These are phyloP conservation scores for Trichoderma oligosporum DNA, from an alignment of 2,329 filamentous ascomycete genomes.

Conservation along the genomic window DNA sequence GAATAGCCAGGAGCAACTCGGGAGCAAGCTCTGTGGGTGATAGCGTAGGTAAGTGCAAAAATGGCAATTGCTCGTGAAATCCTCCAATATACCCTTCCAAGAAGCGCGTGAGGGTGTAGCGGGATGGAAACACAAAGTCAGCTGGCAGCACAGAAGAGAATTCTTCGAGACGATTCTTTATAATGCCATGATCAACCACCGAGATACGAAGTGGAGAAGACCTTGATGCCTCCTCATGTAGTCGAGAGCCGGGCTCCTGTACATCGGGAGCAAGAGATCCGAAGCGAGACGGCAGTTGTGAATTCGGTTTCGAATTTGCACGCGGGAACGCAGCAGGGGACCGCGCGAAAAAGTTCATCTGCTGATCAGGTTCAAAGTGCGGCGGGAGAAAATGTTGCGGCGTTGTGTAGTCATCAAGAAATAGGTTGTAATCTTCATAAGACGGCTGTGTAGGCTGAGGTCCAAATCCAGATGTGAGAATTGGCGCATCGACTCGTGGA, in stretches of 20 bases:
- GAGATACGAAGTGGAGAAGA: constrained; percentile 47
- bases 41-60: constrained; percentile 66
- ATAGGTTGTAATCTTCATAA: constrained; percentile 57
- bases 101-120: constrained; percentile 65
- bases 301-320: constrained; percentile 46
- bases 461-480: constrained; percentile 39
- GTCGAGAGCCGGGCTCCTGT: constrained; percentile 25
- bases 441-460: constrained; percentile 33
- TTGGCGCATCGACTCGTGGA: constrained; percentile 43
- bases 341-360: constrained; percentile 50
- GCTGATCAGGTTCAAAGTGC: constrained; percentile 52
- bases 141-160: constrained; percentile 57
- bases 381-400: constrained; percentile 55
- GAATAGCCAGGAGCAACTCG: constrained; percentile 63
- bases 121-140: constrained; percentile 65
- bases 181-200: constrained; percentile 50
- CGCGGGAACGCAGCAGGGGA: constrained; percentile 38
- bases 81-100: constrained; percentile 67
- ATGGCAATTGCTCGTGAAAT: constrained; percentile 55
- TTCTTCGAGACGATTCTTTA: constrained; percentile 57
- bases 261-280: constrained; percentile 51
- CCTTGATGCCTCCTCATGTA: constrained; percentile 32
- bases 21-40: constrained; percentile 60
- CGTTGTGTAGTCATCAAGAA: constrained; percentile 54
- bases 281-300: constrained; percentile 53